These are phyloP conservation scores for Penicillium paneum DNA, from an alignment of 2,329 filamentous ascomycete genomes.

Conservation along the genomic window DNA sequence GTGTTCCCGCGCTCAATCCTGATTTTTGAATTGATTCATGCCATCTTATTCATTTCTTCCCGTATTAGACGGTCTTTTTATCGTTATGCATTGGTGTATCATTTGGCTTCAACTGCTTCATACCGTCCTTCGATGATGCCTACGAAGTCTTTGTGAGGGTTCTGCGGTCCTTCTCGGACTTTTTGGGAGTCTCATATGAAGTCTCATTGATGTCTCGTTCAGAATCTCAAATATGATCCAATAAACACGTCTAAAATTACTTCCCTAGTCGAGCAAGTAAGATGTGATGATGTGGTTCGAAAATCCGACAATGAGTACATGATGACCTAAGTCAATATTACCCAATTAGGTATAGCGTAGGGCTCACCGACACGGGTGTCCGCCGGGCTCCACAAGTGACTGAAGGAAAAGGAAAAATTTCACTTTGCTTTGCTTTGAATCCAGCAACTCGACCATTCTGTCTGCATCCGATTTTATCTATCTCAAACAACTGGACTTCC, in stretches of 20 bases:
- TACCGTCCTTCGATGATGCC: background rate
- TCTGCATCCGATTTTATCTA: slow-evolving; percentile 16
- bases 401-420: slow-evolving; percentile 20
- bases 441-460: slow-evolving; percentile 11
- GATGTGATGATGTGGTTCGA: background rate
- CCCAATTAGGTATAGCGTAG: slow-evolving; percentile 11
- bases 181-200: background rate
- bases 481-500: slow-evolving; percentile 11
- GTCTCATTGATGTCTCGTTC: background rate
- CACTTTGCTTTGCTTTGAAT: slow-evolving; percentile 6
- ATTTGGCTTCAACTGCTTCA: background rate
- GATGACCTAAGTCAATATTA: slow-evolving; percentile 18
- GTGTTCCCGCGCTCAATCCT: slow-evolving; percentile 11
- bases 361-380: slow-evolving; percentile 24
- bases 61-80: background rate
- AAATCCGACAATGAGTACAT: background rate
- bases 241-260: background rate
- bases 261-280: background rate
- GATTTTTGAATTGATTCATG: slow-evolving; percentile 1
- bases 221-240: background rate
- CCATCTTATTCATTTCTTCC: background rate
- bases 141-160: background rate
- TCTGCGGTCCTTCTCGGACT: background rate
- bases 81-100: background rate
- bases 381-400: slow-evolving; percentile 23